phyloP scores from a whole-genome alignment of 768 basidiomycete genomes.

The Agrocybe chaxingu region DNA sequence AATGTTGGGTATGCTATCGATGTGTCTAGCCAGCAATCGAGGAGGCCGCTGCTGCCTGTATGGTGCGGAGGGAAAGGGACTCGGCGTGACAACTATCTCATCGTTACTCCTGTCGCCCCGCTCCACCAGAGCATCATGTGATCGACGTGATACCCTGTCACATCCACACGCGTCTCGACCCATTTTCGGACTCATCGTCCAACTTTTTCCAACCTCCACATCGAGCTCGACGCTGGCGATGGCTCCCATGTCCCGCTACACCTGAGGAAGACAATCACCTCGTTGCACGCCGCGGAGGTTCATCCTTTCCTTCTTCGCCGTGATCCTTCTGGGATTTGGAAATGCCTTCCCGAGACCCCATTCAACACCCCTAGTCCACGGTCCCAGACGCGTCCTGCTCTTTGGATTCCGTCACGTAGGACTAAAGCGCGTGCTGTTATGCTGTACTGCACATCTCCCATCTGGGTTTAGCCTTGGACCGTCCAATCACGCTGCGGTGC shows the following conservation, averaged over 20 bases:
- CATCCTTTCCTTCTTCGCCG: too few species aligned
- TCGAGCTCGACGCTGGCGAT: too few species aligned
- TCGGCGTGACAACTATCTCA: constrained; percentile 20
- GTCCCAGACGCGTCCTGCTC: too few species aligned
- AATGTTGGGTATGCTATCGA: constrained; percentile 14
- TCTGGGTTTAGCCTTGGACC: too few species aligned
- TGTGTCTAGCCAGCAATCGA: constrained; percentile 12
- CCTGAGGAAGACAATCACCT: neutral
- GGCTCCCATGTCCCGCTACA: neutral
- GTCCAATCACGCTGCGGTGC: too few species aligned
- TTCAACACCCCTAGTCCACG: too few species aligned
- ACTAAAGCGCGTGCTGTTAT: too few species aligned
- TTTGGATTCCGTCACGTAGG: too few species aligned
- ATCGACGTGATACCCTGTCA: constrained; percentile 14
- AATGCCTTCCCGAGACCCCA: too few species aligned
- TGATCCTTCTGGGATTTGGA: too few species aligned
- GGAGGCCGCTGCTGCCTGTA: constrained; percentile 14
- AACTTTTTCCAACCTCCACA: too few species aligned
- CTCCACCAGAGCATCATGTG: constrained; percentile 20
- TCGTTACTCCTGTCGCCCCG: constrained; percentile 15
- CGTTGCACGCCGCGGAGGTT: neutral
- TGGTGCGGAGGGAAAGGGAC: constrained; percentile 17
- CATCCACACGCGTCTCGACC: neutral
- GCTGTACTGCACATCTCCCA: too few species aligned
- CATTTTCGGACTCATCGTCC: neutral